Conservation (phyloP, 805 yeast species). For the Hanseniaspora valbyensis region DNA sequence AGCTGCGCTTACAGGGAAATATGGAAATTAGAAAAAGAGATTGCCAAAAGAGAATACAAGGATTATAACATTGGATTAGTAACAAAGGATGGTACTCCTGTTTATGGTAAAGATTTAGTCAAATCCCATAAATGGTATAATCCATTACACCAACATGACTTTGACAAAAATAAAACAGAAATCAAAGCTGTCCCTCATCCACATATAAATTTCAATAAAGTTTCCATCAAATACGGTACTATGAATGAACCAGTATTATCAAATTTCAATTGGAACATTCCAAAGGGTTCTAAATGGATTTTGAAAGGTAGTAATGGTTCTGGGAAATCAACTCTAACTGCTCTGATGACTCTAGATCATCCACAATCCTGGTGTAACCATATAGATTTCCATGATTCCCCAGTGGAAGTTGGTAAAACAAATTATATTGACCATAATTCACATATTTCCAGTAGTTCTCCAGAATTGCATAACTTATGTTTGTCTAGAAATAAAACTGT, state of each 20-base stretch:
- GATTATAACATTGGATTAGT: background rate
- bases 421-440: constrained; percentile 70
- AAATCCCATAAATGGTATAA: constrained; percentile 22
- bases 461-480: constrained; percentile 84
- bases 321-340: constrained; percentile 80
- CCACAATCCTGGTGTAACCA: constrained; percentile 88
- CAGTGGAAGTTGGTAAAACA: constrained; percentile 62
- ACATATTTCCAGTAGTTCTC: constrained; percentile 76
- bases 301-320: constrained; percentile 82
- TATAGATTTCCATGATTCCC: constrained; percentile 49
- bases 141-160: constrained; percentile 5
- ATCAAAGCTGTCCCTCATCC: constrained; percentile 4
- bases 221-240: constrained; percentile 51
- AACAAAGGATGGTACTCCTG: constrained; percentile 5
- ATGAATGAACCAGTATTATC: constrained; percentile 45
- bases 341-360: constrained; percentile 84
- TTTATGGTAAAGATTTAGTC: constrained; percentile 21
- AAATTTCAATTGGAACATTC: constrained; percentile 55
- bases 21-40: constrained; percentile 21
- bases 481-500: constrained; percentile 44
- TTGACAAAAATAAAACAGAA: background rate
- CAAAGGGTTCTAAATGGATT: constrained; percentile 75
- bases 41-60: constrained; percentile 22
- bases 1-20: constrained; percentile 3
- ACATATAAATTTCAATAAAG: constrained; percentile 44